Percentiles rank a stretch among this genome's conserved stretches.
Conservation (phyloP, 306 rosid species). For the Cyamopsis tetragonoloba region DNA sequence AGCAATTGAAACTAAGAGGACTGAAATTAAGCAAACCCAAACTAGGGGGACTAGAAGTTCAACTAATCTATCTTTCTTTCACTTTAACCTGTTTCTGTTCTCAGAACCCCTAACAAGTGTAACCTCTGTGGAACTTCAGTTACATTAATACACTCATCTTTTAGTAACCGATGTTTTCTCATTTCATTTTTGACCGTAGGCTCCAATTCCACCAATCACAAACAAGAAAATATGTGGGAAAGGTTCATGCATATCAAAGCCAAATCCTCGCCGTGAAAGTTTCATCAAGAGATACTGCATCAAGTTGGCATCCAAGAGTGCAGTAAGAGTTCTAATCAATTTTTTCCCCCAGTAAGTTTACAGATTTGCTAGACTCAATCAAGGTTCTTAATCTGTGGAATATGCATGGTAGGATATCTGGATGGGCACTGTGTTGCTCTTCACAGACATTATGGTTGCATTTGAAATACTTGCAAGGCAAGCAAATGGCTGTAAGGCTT, state of each 20-base stretch:
- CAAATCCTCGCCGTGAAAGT: constrained; percentile 21
- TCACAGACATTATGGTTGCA: constrained; percentile 47
- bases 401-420: constrained; percentile 45
- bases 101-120: too few species aligned
- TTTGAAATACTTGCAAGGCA: constrained; percentile 41
- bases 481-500: constrained; percentile 42
- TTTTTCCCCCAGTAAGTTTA: constrained; percentile 1
- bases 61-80: too few species aligned
- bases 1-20: too few species aligned
- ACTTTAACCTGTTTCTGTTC: too few species aligned
- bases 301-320: constrained; percentile 48
- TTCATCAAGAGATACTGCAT: constrained; percentile 46
- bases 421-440: constrained; percentile 67
- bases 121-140: neutral
- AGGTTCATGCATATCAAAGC: constrained; percentile 24
- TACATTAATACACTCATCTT: neutral
- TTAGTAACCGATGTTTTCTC: neutral
- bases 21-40: too few species aligned
- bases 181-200: constrained; percentile 22
- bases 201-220: constrained; percentile 19
- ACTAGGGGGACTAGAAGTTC: too few species aligned
- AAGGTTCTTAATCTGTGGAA: constrained; percentile 27
- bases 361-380: neutral
- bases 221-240: constrained; percentile 4
- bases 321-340: constrained; percentile 41